These are phyloP conservation scores for Diphasiastrum complanatum DNA, from an alignment of 83 land plant species.

Conservation along the genomic window DNA sequence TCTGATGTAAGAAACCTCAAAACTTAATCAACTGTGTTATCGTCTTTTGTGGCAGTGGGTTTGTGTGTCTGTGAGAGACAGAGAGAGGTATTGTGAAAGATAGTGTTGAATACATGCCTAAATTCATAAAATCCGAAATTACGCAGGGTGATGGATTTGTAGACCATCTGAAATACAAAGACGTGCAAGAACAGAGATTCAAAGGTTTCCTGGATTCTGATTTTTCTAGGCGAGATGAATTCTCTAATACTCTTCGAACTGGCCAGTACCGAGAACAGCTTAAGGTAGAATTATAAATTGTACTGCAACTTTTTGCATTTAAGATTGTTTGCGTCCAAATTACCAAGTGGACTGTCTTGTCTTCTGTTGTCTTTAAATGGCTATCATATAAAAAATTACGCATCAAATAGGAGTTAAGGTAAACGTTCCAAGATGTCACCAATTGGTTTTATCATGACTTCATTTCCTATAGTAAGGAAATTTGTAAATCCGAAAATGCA, in stretches of 20 bases:
- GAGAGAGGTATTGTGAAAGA: too few species aligned
- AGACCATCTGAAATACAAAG: conserved; percentile 30
- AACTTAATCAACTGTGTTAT: background rate
- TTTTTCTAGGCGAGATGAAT: conserved; percentile 39
- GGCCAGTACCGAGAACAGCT: conserved; percentile 37
- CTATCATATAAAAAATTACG: too few species aligned
- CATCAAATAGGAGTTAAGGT: too few species aligned
- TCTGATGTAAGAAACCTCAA: conserved; percentile 27
- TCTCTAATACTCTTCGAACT: conserved; percentile 29
- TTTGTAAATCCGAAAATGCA: too few species aligned
- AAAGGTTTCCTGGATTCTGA: conserved; percentile 38
- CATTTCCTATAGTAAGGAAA: too few species aligned
- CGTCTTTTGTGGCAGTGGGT: background rate
- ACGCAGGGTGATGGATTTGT: conserved; percentile 31
- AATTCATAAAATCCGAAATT: too few species aligned
- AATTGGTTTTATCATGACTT: too few species aligned
- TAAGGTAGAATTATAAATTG: conserved; percentile 8
- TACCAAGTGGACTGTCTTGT: too few species aligned
- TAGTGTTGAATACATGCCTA: too few species aligned
- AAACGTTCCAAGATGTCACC: too few species aligned
- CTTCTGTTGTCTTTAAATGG: too few species aligned
- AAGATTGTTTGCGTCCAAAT: too few species aligned
- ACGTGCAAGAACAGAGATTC: conserved; percentile 29
- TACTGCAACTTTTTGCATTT: background rate
- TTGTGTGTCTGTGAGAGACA: background rate